A percentile compares a stretch with the other conserved stretches of the same genome.
These are phyloP conservation scores for Talaromyces sp. DNA, from an alignment of 2,329 filamentous ascomycete species.

Conservation along the genomic window DNA sequence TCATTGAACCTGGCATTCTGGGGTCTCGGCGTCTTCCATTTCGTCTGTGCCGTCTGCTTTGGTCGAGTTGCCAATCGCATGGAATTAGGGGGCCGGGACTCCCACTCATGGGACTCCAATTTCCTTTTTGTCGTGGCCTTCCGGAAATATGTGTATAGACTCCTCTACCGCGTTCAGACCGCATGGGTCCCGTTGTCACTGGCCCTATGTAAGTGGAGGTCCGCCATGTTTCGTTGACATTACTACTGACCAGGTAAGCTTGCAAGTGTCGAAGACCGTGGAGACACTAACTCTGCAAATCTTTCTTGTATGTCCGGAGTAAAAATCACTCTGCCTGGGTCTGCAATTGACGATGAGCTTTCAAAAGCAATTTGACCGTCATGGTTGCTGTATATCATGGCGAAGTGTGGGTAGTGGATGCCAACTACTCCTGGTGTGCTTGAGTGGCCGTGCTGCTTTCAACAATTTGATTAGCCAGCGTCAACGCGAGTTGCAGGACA, in stretches of 20 bases:
- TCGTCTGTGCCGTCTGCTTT: conserved; percentile 19
- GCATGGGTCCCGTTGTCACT: conserved; percentile 1
- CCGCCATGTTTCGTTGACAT: not conserved
- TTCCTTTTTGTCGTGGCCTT: conserved; percentile 17
- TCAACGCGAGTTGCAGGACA: not conserved
- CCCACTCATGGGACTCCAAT: conserved; percentile 24
- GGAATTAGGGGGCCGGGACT: conserved; percentile 15
- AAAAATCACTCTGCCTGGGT: conserved; percentile 33
- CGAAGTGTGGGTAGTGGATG: conserved; percentile 34
- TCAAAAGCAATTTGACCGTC: conserved; percentile 32
- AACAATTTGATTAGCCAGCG: not conserved
- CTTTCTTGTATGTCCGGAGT: conserved; percentile 35
- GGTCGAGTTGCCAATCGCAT: conserved; percentile 19
- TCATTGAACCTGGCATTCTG: conserved; percentile 22
- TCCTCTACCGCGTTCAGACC: conserved; percentile 8
- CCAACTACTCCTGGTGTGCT: conserved; percentile 19
- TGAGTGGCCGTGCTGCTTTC: conserved; percentile 21
- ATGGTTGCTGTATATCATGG: conserved; percentile 37
- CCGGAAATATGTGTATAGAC: conserved; percentile 9
- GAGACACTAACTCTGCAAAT: conserved; percentile 24
- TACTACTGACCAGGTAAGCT: conserved; percentile 26
- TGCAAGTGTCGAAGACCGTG: conserved; percentile 27
- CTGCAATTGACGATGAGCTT: conserved; percentile 33
- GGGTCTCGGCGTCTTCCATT: conserved; percentile 13
- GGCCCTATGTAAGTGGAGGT: not conserved